These are phyloP conservation scores for Bathelium albidoporum DNA, from an alignment of 495 filamentous ascomycete species.

Conservation along the genomic window DNA sequence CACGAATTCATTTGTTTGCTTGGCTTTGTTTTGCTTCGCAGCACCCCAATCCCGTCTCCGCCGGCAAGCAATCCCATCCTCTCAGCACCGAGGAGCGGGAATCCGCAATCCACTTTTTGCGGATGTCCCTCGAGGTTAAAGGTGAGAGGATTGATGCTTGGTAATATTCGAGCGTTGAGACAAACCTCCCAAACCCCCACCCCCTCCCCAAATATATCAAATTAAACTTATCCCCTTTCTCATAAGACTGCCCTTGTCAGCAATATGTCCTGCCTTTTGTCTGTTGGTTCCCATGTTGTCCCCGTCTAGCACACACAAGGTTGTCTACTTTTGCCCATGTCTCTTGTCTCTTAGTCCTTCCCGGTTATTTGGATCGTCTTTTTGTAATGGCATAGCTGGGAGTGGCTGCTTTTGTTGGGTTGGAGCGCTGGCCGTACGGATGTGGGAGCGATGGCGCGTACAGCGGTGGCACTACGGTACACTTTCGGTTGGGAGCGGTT, in stretches of 20 bases:
- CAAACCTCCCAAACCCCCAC: neutral
- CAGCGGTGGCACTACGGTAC: neutral
- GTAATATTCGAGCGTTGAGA: conserved; percentile 2
- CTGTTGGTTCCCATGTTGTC: neutral
- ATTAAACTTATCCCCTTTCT: neutral
- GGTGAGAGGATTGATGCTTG: conserved; percentile 12
- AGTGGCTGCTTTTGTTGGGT: conserved; percentile 1
- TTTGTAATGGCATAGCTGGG: conserved; percentile 3
- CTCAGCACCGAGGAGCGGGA: conserved; percentile 29
- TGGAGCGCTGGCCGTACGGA: neutral
- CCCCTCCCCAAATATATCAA: neutral
- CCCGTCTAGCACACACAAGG: neutral
- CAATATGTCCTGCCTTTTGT: neutral
- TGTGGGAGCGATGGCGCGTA: neutral
- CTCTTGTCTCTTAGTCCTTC: neutral
- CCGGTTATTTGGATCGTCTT: neutral
- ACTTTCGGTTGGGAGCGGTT: neutral
- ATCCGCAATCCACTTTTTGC: neutral
- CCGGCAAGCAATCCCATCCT: conserved; percentile 12
- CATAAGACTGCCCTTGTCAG: neutral
- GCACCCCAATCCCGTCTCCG: conserved; percentile 7
- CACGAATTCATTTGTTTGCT: neutral
- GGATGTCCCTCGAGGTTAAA: conserved; percentile 26
- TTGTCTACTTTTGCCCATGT: neutral
- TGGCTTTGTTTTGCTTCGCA: neutral